Percentiles rank a stretch among this genome's conserved stretches.
Conservation (phyloP, 192 early-diverging fungal species). For the Rhizophagus prolifer region DNA sequence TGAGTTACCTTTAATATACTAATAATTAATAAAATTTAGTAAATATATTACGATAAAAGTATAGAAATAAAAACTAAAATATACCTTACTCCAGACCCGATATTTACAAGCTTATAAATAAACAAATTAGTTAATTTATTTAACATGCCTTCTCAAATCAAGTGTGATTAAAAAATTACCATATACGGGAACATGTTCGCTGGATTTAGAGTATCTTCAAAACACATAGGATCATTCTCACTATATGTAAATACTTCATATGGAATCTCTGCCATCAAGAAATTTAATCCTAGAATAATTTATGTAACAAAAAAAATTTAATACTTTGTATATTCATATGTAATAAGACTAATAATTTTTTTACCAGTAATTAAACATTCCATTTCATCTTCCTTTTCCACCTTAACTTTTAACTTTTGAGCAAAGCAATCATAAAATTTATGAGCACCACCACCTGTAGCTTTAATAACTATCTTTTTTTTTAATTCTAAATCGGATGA, state of each 20-base stretch:
- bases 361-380: constrained; percentile 74
- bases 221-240: constrained; percentile 63
- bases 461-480: constrained; percentile 64
- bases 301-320: not conserved
- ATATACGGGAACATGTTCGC: constrained; percentile 86
- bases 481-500: not conserved
- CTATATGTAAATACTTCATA: constrained; percentile 95
- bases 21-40: not conserved
- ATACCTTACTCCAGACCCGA: constrained; percentile 91
- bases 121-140: not conserved
- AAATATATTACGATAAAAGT: not conserved
- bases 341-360: constrained; percentile 1
- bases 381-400: constrained; percentile 94
- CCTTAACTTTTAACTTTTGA: constrained; percentile 59
- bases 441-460: constrained; percentile 88
- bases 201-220: constrained; percentile 47
- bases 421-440: constrained; percentile 69
- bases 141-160: not conserved
- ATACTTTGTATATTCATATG: not conserved
- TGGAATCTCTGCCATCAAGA: constrained; percentile 86
- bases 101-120: constrained; percentile 77
- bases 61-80: not conserved
- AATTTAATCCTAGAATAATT: constrained; percentile 71
- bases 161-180: constrained; percentile 38
- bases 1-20: constrained; percentile 92